Percentiles rank a stretch among this genome's conserved stretches.
Evolutionary conservation across 2,329 filamentous ascomycete species (phyloP).

Genomic region (Aspergillus brasiliensis): DNA sequence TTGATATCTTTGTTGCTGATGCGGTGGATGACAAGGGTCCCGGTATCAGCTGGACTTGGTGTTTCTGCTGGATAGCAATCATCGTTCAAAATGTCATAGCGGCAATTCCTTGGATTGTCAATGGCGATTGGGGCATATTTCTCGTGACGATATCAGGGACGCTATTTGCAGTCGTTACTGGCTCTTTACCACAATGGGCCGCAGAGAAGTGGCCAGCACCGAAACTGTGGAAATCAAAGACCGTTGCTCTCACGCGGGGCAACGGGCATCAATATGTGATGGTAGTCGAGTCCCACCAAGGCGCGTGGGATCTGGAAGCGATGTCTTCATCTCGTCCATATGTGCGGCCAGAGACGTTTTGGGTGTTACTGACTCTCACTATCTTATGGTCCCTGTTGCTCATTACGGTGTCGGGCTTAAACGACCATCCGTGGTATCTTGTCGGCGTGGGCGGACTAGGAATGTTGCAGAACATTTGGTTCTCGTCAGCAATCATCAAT

Average conservation of each 20-base stretch:
- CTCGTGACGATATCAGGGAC: slow-evolving; percentile 44
- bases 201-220: slow-evolving; percentile 49
- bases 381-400: slow-evolving; percentile 46
- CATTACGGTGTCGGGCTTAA: slow-evolving; percentile 42
- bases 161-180: slow-evolving; percentile 38
- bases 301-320: slow-evolving; percentile 47
- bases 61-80: slow-evolving; percentile 15
- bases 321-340: slow-evolving; percentile 34
- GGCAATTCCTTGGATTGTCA: slow-evolving; percentile 34
- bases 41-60: slow-evolving; percentile 27
- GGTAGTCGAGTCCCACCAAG: slow-evolving; percentile 37
- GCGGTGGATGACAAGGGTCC: slow-evolving; percentile 29
- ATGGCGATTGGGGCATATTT: slow-evolving; percentile 44
- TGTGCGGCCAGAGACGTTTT: slow-evolving; percentile 13
- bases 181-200: slow-evolving; percentile 46
- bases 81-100: slow-evolving; percentile 36
- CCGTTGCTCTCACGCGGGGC: slow-evolving; percentile 41
- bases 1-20: slow-evolving; percentile 20
- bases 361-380: slow-evolving; percentile 20
- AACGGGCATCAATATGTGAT: slow-evolving; percentile 47
- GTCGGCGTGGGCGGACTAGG: slow-evolving; percentile 45
- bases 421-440: slow-evolving; percentile 45
- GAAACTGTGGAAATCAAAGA: slow-evolving; percentile 27
- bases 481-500: not conserved
- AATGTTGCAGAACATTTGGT: slow-evolving; percentile 39